Base-by-base conservation (phyloP, 1,284 basidiomycete genomes). In the Porodaedalea pini region DNA sequence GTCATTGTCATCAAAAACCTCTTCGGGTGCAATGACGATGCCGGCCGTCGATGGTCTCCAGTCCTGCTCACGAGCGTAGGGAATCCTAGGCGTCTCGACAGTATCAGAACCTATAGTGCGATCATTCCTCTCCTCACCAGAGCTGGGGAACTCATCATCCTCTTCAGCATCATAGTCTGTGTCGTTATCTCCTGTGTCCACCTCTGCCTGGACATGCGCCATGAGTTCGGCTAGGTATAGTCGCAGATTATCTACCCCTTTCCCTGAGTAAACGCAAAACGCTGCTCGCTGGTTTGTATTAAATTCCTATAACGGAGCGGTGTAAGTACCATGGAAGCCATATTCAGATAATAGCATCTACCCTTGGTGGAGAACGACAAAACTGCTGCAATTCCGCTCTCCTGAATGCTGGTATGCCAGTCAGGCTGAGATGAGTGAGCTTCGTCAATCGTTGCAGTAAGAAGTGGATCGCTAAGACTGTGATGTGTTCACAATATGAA, bases 241-340 rank as follows among this genome's bases (percentile, higher is more conserved):
- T 39, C 96, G 82, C 31, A 99, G 79, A 55, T 94, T 86, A 19
- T 81, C 75, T 1, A 99, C 91, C 4, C 96, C 94, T 63, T 88
- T 88, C 37, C 94, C 94, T 3, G 94, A 96, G 73, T 94, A 99
- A 10, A 99, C 97, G 70, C 97, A 99, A 69, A 99, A 99, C 2
- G 92, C 85, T n/a, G 84, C 78, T 50, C 93, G 85, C 70, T 99
- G 97, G 54, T 87, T 89, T 29, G 87, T 79, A 68, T 92, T 98
- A 71, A 98, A 99, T 57, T 94, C 92, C 91, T 95, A 27, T 32
- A 55, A 17, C 52, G 19, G 48, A 39, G n/a, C 21, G 47, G 29
- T n/a, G n/a, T 52, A 11, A 44, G 19, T 48, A 51, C 31, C 23
- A 17, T 21, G 19, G 34, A 32, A 49, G 43, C 23, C 40, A 34